Conservation (phyloP, 805 yeast species). For the Saccharomycopsis microspora region DNA sequence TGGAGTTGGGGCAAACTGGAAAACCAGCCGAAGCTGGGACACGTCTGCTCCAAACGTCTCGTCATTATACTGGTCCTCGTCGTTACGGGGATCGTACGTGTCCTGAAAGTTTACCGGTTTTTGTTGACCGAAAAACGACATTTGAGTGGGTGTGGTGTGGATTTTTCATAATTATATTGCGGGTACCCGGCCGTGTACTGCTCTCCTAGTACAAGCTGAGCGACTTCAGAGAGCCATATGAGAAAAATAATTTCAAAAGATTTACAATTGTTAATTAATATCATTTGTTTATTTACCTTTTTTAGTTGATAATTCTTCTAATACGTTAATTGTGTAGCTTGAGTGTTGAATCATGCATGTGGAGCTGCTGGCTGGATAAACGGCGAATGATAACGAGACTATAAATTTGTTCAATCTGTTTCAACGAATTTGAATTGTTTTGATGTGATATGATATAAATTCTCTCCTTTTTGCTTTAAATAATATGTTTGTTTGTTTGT, state of each 20-base stretch:
- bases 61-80: constrained; percentile 65
- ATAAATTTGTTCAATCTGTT: neutral
- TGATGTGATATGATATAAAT: neutral
- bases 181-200: no score
- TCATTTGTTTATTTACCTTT: no score
- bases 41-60: constrained; percentile 63
- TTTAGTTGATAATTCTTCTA: no score
- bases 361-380: no score
- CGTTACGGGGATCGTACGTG: constrained; percentile 71
- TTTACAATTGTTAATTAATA: no score
- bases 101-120: constrained; percentile 65
- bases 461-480: neutral
- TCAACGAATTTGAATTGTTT: neutral
- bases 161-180: no score
- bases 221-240: no score
- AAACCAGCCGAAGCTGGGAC: constrained; percentile 42
- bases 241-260: no score
- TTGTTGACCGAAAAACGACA: constrained; percentile 52
- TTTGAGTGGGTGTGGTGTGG: constrained; percentile 16
- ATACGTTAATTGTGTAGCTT: no score
- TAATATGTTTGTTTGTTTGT: neutral
- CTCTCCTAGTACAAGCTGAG: no score
- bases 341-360: no score
- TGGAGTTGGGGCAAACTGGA: constrained; percentile 36
- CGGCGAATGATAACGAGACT: no score